Evolutionary conservation across 805 yeast species (phyloP).

Genomic region (Pichia cephalocereana): DNA sequence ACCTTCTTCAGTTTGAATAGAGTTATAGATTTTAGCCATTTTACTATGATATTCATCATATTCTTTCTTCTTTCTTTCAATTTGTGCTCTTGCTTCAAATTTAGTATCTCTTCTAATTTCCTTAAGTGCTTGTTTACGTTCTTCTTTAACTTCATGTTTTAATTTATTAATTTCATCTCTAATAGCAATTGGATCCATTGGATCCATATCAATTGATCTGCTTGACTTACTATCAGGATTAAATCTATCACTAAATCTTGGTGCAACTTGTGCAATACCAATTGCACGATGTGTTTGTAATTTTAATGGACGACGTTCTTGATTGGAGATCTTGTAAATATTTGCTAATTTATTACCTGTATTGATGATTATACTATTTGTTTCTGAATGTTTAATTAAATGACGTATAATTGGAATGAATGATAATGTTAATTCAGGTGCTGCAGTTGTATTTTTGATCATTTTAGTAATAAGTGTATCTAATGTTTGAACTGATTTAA

Average conservation of each 20-base stretch:
- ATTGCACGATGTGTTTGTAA: conserved; percentile 79
- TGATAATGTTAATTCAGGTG: conserved; percentile 48
- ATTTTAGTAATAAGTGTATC: conserved; percentile 25
- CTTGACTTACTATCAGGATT: conserved; percentile 85
- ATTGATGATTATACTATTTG: conserved; percentile 24
- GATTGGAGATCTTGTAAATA: conserved; percentile 36
- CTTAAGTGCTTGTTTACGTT: conserved; percentile 76
- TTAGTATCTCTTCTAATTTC: conserved; percentile 85
- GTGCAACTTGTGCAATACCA: conserved; percentile 77
- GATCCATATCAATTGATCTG: conserved; percentile 9
- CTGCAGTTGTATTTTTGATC: conserved; percentile 58
- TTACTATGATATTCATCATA: conserved; percentile 78
- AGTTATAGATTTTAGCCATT: conserved; percentile 78
- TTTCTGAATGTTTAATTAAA: conserved; percentile 25
- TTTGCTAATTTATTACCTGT: conserved; percentile 38
- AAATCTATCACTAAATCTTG: conserved; percentile 91
- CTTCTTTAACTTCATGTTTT: conserved; percentile 81
- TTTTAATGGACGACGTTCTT: conserved; percentile 58
- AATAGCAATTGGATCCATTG: conserved; percentile 69
- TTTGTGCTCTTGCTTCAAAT: conserved; percentile 80
- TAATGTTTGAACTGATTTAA: conserved; percentile 26
- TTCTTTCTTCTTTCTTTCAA: conserved; percentile 64
- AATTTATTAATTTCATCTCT: conserved; percentile 79
- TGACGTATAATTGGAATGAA: conserved; percentile 35
- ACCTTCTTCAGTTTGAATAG: conserved; percentile 90